Evolutionary conservation across 257 asterid species (phyloP), one percentile per base, ranked within the genome.

Genomic region (Ilex asprella): DNA sequence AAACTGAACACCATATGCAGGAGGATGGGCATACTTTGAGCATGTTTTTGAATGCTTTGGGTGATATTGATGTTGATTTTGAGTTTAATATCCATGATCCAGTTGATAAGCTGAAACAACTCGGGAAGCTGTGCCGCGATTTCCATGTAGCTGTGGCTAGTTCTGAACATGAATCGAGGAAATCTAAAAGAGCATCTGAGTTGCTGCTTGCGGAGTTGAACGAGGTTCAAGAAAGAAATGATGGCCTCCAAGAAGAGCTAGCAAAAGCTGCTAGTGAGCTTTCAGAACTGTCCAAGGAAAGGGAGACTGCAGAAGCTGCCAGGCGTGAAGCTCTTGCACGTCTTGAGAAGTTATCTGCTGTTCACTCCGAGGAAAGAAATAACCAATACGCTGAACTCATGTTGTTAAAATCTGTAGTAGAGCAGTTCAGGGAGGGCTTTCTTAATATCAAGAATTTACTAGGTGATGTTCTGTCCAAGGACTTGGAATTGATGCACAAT

Each of bases 201-300:
- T 79, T 93, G 44, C 79, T 93, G 70, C 90, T 93, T 67, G 96
- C 95, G 14, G 99, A 93, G 84, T 70, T 93, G 70, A 89, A 93
- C 75, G 99, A 93, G 77, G 99, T 93, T 76, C 95, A 93, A 74
- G 99, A 87, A 76, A 87, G 99, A 77, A 89, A 85, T 56, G 97
- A 93, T 62, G 67, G 70, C 60, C 95, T 89, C 72, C 97, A 93
- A 73, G 99, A 89, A 70, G 99, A 93, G 74, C 81, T 93, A 60
- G 79, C 74, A 52, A 82, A 80, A 58, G 78, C 79, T 75, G 67
- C 63, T 41, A 60, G 67, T 66, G 84, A 85, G 72, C 84, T 86
- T 61, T 82, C 88, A 54, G 78, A 70, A 73, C 74, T 87, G 75
- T 85, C 87, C 71, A 77, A 75, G 79, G 89, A 79, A 75, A 88